A percentile compares a stretch with the other conserved stretches of the same genome.
These are phyloP conservation scores for Farysia itapuensis DNA, from an alignment of 1,284 basidiomycete genomes.

Conservation along the genomic window DNA sequence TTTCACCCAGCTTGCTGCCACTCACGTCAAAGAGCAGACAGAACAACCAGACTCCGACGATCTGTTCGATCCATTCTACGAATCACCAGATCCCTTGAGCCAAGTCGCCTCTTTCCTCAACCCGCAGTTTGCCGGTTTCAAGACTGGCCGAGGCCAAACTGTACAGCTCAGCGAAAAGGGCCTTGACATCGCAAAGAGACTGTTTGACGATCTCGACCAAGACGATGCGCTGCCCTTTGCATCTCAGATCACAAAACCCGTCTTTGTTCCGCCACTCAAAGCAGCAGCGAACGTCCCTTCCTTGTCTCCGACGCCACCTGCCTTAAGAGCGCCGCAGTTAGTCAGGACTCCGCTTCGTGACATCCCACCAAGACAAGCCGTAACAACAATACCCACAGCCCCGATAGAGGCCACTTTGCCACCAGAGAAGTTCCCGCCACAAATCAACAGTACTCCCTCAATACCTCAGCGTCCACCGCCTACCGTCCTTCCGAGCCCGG, in stretches of 20 bases:
- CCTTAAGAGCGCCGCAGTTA: neutral
- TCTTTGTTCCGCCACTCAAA: neutral
- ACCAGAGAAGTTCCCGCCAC: no score
- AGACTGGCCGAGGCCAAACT: slow-evolving; percentile 11
- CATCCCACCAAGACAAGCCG: neutral
- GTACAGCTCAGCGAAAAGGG: slow-evolving; percentile 24
- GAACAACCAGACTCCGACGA: no score
- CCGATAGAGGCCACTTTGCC: no score
- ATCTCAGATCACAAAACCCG: slow-evolving; percentile 7
- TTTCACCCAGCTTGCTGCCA: no score
- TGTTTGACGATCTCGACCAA: slow-evolving; percentile 18
- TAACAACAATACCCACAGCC: neutral
- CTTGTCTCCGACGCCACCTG: no score
- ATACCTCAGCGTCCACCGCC: neutral
- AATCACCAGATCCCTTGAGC: no score
- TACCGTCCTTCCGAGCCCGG: neutral
- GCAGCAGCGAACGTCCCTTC: neutral
- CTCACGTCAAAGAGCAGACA: no score
- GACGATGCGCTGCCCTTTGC: slow-evolving; percentile 4
- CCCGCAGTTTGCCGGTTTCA: slow-evolving; percentile 23
- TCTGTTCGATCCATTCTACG: no score
- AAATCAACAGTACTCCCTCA: no score
- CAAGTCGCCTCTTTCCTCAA: slow-evolving; percentile 24
- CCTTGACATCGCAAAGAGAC: slow-evolving; percentile 12
- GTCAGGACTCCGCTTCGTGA: neutral